Conservation (phyloP, 2,329 filamentous ascomycete species). For the Calonectria leucothoes region DNA sequence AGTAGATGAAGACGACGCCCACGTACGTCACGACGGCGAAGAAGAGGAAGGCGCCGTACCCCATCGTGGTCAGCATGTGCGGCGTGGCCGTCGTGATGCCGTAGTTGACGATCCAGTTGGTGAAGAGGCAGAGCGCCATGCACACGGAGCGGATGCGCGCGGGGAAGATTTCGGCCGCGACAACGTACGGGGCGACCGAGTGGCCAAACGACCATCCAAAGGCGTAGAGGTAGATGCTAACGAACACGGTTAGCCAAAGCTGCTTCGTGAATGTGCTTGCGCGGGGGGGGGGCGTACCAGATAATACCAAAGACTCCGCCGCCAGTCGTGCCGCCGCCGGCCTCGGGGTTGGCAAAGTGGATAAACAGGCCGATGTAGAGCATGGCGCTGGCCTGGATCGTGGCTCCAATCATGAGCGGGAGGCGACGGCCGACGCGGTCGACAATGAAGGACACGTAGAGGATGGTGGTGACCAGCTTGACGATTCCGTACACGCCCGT, state of each 20-base stretch:
- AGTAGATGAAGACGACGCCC: conserved; percentile 14
- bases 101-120: conserved; percentile 36
- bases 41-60: conserved; percentile 33
- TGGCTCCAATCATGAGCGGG: conserved; percentile 39
- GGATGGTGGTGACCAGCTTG: conserved; percentile 37
- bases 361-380: conserved; percentile 44
- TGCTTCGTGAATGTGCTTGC: background rate
- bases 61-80: conserved; percentile 31
- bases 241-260: background rate
- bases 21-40: conserved; percentile 24
- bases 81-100: conserved; percentile 29
- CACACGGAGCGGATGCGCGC: conserved; percentile 35
- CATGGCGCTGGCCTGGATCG: conserved; percentile 40
- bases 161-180: conserved; percentile 38
- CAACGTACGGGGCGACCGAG: conserved; percentile 33
- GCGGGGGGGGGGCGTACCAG: background rate
- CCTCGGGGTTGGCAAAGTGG: conserved; percentile 29
- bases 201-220: conserved; percentile 35
- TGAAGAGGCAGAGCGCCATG: conserved; percentile 29
- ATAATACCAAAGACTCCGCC: conserved; percentile 17
- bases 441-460: conserved; percentile 46
- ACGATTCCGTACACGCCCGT: conserved; percentile 39
- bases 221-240: conserved; percentile 35
- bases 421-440: conserved; percentile 45
- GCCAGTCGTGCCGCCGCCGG: conserved; percentile 21